Base-by-base conservation (phyloP, 148 eudicot genomes). In the Cornus suecica region DNA sequence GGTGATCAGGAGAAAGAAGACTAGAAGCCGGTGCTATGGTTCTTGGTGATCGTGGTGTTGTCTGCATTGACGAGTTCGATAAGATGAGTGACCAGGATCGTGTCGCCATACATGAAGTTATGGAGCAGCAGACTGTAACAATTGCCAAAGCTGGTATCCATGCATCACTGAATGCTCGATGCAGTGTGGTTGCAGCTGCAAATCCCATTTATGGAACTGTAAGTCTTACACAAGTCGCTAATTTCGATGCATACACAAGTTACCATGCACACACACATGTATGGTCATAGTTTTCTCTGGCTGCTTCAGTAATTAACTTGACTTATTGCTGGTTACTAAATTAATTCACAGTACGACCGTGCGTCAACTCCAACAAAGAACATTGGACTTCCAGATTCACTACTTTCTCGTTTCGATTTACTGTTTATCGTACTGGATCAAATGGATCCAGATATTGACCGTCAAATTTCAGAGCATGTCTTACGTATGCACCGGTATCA, bases 1-100 rank as follows among this genome's bases (percentile, higher is more conserved):
- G n/a, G n/a, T 48, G 65, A 84, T 74, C 82, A 96, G 99, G 99
- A 32, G 99, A 96, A 84, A 87, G 97, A 84, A 90, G 99, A 83
- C 83, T 96, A 61, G 99, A 96, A 88, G 98, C 99, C 77, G 99
- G 99, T 58, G 99, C 99, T 18, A 93, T 96, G 99, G 99, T 96
- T 82, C 98, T 96, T 82, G 99, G 98, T 82, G 99, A 96, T 79
- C 86, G 99, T 76, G 99, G 98, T 70, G 94, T 96, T 75, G 94
- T 96, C 75, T 96, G 99, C 74, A 96, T 96, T 83, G 99, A 96
- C 71, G 99, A 96, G 78, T 96, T 96, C 74, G 99, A 96, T 86
- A 96, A 96, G 84, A 96, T 96, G 99, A 96, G 88, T 77, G 99
- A 96, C 80, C 93, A 85, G 78, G 99, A 96, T 80, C 99, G 99